phyloP scores from a whole-genome alignment of 23 red algal species.

The Gracilariopsis chorda region DNA sequence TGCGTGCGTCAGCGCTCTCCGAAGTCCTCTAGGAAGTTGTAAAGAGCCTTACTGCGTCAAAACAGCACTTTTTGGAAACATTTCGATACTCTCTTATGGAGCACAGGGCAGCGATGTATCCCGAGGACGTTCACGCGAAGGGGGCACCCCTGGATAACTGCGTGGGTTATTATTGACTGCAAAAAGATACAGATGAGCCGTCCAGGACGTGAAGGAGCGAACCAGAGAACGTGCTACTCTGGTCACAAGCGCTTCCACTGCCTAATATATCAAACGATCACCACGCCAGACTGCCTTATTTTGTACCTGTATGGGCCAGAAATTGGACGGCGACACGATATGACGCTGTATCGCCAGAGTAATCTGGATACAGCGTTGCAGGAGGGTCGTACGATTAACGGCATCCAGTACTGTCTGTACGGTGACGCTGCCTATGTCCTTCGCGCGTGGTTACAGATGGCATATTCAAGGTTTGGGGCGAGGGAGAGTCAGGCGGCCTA shows the following conservation, averaged over 20 bases:
- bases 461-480: not conserved
- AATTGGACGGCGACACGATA: not conserved
- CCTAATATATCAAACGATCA: constrained; percentile 17
- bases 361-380: not conserved
- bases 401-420: not conserved
- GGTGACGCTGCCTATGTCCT: not conserved
- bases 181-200: not conserved
- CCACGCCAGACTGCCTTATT: constrained; percentile 23
- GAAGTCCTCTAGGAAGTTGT: not conserved
- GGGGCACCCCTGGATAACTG: not conserved
- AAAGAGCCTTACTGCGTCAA: not conserved
- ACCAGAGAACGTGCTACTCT: not conserved
- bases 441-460: constrained; percentile 39
- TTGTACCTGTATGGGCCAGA: not conserved
- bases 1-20: not conserved
- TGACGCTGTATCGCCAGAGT: not conserved
- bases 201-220: not conserved
- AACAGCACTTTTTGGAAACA: not conserved
- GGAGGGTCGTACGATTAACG: not conserved
- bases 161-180: constrained; percentile 19
- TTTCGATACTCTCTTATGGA: not conserved
- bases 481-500: not conserved
- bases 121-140: not conserved
- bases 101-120: not conserved
- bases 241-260: not conserved